phyloP scores from a whole-genome alignment of 768 basidiomycete species.

The Tricholoma hemisulphureum region DNA sequence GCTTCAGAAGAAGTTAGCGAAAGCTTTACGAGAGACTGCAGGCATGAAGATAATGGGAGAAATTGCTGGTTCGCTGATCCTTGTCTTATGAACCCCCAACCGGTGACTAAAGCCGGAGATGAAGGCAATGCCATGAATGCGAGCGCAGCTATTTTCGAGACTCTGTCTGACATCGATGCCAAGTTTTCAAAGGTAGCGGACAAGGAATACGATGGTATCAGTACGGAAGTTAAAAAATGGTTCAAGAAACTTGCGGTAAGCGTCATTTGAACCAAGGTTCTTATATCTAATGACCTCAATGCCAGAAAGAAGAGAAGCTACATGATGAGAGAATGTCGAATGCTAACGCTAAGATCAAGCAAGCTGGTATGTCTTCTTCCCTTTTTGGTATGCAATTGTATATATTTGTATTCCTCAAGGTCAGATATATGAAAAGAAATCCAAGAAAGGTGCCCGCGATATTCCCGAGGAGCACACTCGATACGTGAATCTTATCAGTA shows the following conservation, averaged over 20 bases:
- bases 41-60: slow-evolving; percentile 56
- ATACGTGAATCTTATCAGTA: slow-evolving; percentile 71
- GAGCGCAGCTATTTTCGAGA: slow-evolving; percentile 66
- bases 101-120: slow-evolving; percentile 11
- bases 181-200: slow-evolving; percentile 76
- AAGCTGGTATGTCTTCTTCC: slow-evolving; percentile 54
- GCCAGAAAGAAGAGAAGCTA: slow-evolving; percentile 74
- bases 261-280: slow-evolving; percentile 8
- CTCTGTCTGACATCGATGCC: slow-evolving; percentile 63
- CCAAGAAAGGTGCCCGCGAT: slow-evolving; percentile 68
- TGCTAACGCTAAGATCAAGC: slow-evolving; percentile 73
- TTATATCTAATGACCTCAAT: background rate
- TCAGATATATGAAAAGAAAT: slow-evolving; percentile 74
- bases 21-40: slow-evolving; percentile 66
- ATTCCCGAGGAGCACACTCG: slow-evolving; percentile 72
- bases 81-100: background rate
- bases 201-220: slow-evolving; percentile 67
- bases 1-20: slow-evolving; percentile 74
- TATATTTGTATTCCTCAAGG: slow-evolving; percentile 39
- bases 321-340: slow-evolving; percentile 70
- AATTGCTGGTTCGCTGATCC: slow-evolving; percentile 53
- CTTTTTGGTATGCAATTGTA: background rate
- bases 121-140: slow-evolving; percentile 69
- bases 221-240: slow-evolving; percentile 77
- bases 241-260: slow-evolving; percentile 79